Evolutionary conservation across 257 asterid species (phyloP).

Genomic region (Salvia miltiorrhiza): DNA sequence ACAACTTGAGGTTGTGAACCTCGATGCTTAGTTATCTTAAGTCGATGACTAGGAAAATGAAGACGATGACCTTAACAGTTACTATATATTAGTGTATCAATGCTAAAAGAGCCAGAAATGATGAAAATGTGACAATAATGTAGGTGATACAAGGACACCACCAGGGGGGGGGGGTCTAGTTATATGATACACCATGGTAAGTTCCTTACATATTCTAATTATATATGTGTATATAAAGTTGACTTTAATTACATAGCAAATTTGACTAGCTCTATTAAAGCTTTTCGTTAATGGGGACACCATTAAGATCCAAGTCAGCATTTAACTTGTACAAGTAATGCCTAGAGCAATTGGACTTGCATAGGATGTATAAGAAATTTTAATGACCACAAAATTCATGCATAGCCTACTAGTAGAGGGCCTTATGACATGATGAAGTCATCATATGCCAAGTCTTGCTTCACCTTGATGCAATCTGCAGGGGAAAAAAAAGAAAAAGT

Average conservation of each 20-base stretch:
- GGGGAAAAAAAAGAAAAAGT: neutral
- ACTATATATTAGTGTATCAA: too few relatives aligned
- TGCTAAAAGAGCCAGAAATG: too few relatives aligned
- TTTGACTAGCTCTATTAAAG: neutral
- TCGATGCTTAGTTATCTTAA: neutral
- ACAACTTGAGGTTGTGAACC: neutral
- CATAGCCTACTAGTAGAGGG: neutral
- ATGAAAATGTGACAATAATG: too few relatives aligned
- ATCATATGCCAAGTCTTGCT: neutral
- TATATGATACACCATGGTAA: too few relatives aligned
- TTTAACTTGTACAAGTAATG: neutral
- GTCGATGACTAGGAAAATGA: neutral
- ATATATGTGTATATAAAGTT: neutral
- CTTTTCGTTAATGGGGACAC: neutral
- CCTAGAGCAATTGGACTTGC: slow-evolving; percentile 1
- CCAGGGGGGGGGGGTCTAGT: too few relatives aligned
- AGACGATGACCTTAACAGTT: neutral
- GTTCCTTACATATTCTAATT: too few relatives aligned
- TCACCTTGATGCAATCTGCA: neutral
- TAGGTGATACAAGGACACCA: too few relatives aligned
- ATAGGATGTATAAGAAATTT: neutral
- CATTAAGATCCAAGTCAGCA: neutral
- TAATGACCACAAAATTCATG: neutral
- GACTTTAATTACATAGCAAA: neutral
- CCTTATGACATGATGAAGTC: neutral